Evolutionary conservation across 768 basidiomycete genomes (phyloP).

Genomic region (Brasilioporus rufonigricans): DNA sequence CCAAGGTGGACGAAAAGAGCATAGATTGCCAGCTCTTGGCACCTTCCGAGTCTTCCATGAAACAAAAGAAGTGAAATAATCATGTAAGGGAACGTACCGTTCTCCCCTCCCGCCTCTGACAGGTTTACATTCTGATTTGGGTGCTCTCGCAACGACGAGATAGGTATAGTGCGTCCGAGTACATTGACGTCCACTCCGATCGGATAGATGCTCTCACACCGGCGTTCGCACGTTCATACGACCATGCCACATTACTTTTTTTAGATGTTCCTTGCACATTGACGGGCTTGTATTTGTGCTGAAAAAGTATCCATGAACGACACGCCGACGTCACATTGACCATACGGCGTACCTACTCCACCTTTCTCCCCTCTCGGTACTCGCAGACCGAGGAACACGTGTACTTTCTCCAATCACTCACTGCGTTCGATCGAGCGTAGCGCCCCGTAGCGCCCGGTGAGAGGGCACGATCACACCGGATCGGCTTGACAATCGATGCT

Average conservation of each 20-base stretch:
- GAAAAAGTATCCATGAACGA: not conserved
- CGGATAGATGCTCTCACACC: too few species aligned
- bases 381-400: too few species aligned
- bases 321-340: constrained; percentile 1
- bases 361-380: not conserved
- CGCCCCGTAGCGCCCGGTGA: too few species aligned
- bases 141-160: not conserved
- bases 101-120: not conserved
- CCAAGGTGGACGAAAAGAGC: not conserved
- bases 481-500: not conserved
- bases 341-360: not conserved
- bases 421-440: too few species aligned
- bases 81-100: not conserved
- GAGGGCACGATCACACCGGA: too few species aligned
- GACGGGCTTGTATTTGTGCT: not conserved
- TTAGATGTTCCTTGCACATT: not conserved
- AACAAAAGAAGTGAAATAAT: not conserved
- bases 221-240: constrained; percentile 1
- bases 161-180: not conserved
- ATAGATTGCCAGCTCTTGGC: constrained; percentile 7
- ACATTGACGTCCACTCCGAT: not conserved
- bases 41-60: constrained; percentile 14
- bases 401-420: too few species aligned
- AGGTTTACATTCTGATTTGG: not conserved
- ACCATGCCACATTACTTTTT: not conserved